Conservation (phyloP, 768 basidiomycete species). For the Boletus subcaerulescens region DNA sequence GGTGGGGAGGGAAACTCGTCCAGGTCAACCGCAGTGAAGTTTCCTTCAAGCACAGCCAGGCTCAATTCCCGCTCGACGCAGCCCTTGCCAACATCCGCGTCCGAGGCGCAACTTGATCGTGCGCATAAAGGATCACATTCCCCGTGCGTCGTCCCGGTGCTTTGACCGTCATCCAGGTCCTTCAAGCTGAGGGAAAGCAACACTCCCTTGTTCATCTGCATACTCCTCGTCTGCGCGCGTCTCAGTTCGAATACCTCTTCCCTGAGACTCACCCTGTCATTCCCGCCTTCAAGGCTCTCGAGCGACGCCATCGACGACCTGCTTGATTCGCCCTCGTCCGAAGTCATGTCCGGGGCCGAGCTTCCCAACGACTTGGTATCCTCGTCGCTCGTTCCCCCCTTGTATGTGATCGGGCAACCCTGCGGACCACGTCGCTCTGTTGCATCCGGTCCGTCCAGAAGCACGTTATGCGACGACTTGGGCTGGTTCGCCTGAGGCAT, state of each 20-base stretch:
- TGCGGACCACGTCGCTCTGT: not conserved
- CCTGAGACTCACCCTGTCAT: constrained; percentile 16
- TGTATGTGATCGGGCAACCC: not conserved
- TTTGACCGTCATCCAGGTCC: constrained; percentile 1
- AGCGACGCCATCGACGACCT: constrained; percentile 25
- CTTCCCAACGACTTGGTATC: constrained; percentile 21
- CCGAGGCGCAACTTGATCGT: not conserved
- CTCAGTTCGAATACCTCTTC: constrained; percentile 44
- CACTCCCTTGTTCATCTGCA: constrained; percentile 49
- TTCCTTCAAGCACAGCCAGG: constrained; percentile 32
- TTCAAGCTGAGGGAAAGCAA: constrained; percentile 34
- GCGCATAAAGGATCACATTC: constrained; percentile 4
- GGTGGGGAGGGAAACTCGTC: constrained; percentile 49
- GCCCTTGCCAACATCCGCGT: constrained; percentile 10
- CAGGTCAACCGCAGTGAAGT: constrained; percentile 41
- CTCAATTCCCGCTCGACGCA: constrained; percentile 12
- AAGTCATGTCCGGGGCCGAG: constrained; percentile 25
- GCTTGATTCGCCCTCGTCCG: constrained; percentile 20
- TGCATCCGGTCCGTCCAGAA: not conserved
- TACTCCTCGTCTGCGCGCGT: constrained; percentile 47
- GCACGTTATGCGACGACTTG: not conserved
- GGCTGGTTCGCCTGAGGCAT: not conserved
- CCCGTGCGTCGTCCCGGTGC: not conserved
- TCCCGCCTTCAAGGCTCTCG: constrained; percentile 16
- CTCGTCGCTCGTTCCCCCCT: constrained; percentile 6